Base-by-base conservation (phyloP, 768 basidiomycete species). In the Leccinum arenicola region DNA sequence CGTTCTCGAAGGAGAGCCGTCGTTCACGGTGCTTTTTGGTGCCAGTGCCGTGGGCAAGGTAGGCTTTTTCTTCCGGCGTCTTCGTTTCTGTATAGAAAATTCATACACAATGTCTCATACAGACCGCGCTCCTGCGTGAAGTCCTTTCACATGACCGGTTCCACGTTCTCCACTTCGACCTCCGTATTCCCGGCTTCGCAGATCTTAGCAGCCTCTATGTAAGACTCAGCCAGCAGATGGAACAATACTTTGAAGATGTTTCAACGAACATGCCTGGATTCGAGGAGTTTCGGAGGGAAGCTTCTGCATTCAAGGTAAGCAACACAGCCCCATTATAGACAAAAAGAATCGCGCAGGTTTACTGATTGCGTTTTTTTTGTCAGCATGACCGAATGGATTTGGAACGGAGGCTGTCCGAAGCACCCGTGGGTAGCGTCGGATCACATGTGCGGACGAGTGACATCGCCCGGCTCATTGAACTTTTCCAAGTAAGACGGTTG, bases 41-140 rank as follows among this genome's bases (percentile, higher is more conserved):
- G 88, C 89, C 31, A 89, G 88, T 61, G 86, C 87, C 9, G 88
- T 88, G 2, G 91, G 92, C 60, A 93, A 93, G 84, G 89, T 84
- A 57, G 10, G 68, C 6, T 56, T 11, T 31, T 55, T 29, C 21
- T n/a, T 19, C 19, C 7, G 12, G 11, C 27, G 14, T 53, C 17
- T 54, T 52, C 33, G 17, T 56, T 55, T 40, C 12, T 58, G n/a
- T 19, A 50, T 40, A 11, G 27, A 19, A 33, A 55, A 45, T 53
- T 64, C 54, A 53, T 35, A 1, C 4, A 14, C 8, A 43, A 43
- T n/a, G 40, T 27, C 40, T 35, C 33, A 36, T 56, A 49, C 65
- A 91, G 86, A 94, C 92, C 6, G 85, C 88, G 0, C 80, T 94
- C 8, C 77, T 93, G 12, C 82, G 91, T 49, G 88, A 93, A 73